Evolutionary conservation across 1,139 yeast genomes (phyloP).

Genomic region (Pneumocystis carinii): DNA sequence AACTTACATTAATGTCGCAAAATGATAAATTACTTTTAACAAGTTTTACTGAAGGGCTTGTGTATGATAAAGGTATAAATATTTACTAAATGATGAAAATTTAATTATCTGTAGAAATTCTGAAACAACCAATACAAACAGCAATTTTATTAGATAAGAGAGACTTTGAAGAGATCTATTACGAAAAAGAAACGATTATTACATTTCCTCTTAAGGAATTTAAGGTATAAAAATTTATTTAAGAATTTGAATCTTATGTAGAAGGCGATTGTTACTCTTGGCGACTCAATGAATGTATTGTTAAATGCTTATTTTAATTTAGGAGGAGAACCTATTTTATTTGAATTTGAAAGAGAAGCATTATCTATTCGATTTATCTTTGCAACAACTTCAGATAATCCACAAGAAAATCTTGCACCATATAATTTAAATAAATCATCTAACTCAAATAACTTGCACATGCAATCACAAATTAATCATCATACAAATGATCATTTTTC

Average conservation of each 20-base stretch:
- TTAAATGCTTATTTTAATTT: constrained; percentile 15
- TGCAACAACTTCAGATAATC: constrained; percentile 7
- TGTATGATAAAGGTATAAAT: neutral
- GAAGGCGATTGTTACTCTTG: constrained; percentile 15
- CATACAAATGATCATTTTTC: neutral
- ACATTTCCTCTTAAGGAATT: constrained; percentile 23
- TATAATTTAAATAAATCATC: neutral
- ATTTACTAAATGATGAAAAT: neutral
- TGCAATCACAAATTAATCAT: neutral
- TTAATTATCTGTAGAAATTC: constrained; percentile 15
- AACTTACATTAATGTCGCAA: constrained; percentile 18
- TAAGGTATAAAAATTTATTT: constrained; percentile 12
- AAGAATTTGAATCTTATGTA: neutral
- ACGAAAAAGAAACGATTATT: constrained; percentile 15
- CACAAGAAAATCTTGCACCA: neutral
- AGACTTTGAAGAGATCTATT: constrained; percentile 18
- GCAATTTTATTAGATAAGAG: constrained; percentile 15
- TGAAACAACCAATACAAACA: constrained; percentile 23
- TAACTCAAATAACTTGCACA: neutral
- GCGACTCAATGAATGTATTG: constrained; percentile 15
- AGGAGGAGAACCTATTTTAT: constrained; percentile 20
- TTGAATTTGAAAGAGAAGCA: constrained; percentile 11
- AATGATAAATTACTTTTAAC: constrained; percentile 16
- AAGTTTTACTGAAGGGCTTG: constrained; percentile 20
- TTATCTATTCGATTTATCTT: constrained; percentile 7